Evolutionary conservation across 1,139 yeast species (phyloP).

Genomic region (Kodamaea ohmeri): DNA sequence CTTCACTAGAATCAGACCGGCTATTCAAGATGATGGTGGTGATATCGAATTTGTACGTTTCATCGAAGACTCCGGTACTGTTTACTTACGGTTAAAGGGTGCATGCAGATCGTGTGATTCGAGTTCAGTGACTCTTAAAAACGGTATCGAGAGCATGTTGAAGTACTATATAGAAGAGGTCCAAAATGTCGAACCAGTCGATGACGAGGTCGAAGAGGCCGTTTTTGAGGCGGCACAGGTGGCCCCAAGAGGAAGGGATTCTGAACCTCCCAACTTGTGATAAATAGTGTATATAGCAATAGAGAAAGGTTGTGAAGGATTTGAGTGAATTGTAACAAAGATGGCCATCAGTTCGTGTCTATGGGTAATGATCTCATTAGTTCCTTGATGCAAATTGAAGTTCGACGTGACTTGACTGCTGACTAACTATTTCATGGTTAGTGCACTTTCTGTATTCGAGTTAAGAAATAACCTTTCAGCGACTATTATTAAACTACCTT

Average conservation of each 20-base stretch:
- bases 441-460: too few relatives aligned
- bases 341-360: too few relatives aligned
- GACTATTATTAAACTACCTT: neutral
- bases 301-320: neutral
- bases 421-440: too few relatives aligned
- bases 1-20: conserved; percentile 93
- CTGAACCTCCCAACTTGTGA: conserved; percentile 39
- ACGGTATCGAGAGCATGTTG: conserved; percentile 80
- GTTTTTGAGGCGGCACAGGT: conserved; percentile 21
- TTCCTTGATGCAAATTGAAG: too few relatives aligned
- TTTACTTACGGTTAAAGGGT: conserved; percentile 64
- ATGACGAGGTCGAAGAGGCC: conserved; percentile 30
- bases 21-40: conserved; percentile 85
- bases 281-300: too few relatives aligned
- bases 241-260: conserved; percentile 31
- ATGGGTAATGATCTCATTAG: too few relatives aligned
- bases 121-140: conserved; percentile 69
- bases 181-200: conserved; percentile 60
- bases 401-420: too few relatives aligned
- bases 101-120: conserved; percentile 82
- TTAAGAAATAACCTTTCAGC: too few relatives aligned
- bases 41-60: conserved; percentile 73
- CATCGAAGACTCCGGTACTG: conserved; percentile 62
- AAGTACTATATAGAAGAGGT: conserved; percentile 81
- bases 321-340: too few relatives aligned